These are phyloP conservation scores for Pseudogymnoascus sp. DNA, from an alignment of 2,329 filamentous ascomycete genomes.

Conservation along the genomic window DNA sequence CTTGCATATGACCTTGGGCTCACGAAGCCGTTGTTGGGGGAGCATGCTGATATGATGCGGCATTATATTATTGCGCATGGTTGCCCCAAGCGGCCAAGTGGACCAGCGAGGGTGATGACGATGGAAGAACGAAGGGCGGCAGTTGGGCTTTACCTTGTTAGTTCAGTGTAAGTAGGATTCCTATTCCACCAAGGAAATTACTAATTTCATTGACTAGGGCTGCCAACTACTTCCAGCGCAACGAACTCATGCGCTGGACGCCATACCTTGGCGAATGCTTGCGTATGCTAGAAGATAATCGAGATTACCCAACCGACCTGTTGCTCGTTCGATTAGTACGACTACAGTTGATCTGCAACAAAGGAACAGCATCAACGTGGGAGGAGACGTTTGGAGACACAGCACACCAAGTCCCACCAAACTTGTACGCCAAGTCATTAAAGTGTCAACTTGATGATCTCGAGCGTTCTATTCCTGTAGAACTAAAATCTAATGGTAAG, in stretches of 20 bases:
- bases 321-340: constrained; percentile 10
- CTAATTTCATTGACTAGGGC: not conserved
- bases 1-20: not conserved
- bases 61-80: not conserved
- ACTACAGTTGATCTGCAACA: constrained; percentile 9
- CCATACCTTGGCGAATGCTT: constrained; percentile 15
- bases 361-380: not conserved
- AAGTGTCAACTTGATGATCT: not conserved
- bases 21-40: not conserved
- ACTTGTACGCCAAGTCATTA: not conserved
- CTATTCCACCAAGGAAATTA: not conserved
- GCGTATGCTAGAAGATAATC: not conserved
- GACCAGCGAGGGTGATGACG: not conserved
- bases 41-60: not conserved
- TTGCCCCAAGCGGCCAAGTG: not conserved
- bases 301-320: constrained; percentile 13
- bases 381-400: not conserved
- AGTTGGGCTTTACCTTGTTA: constrained; percentile 11
- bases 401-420: not conserved
- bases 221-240: constrained; percentile 13
- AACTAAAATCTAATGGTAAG: not conserved
- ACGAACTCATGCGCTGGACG: constrained; percentile 14
- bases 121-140: constrained; percentile 15
- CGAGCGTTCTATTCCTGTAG: not conserved
- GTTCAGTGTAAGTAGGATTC: constrained; percentile 11